Base-by-base conservation (phyloP, 2,329 filamentous ascomycete genomes). In the Diaporthe sp. region DNA sequence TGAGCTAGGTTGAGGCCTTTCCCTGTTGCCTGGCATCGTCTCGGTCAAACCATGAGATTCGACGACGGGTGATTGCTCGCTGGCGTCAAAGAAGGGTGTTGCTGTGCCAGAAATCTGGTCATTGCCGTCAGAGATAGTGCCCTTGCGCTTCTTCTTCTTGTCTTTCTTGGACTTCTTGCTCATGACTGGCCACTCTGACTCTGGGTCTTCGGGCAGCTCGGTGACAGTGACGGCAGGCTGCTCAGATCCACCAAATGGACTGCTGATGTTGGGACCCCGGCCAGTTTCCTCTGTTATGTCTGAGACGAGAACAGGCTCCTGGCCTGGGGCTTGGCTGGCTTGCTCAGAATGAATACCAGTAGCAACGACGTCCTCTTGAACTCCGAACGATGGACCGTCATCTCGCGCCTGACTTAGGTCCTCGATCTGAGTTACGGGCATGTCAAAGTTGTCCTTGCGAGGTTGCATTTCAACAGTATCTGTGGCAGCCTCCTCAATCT, bases 131-230 rank as follows among this genome's bases (percentile, higher is more conserved):
- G 74, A 76, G 19, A 73, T 19, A 8, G 62, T 58, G 58, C 44
- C 70, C 51, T 72, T 75, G 58, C 76, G 74, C 68, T 72, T 77
- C 68, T 77, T 77, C 57, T 78, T 78, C 76, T 80, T 81, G 75
- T 79, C 78, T 53, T 84, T 84, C 78, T 85, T 84, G 57, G 82
- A 81, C 76, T 84, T 85, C 77, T 83, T 84, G 46, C 75, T 78
- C 7, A 75, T 74, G 68, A 76, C 51, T 62, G 79, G 76, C 75
- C 77, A 78, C 68, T 72, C 72, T 67, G 65, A 44, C 71, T 78
- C 77, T 2, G 70, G 53, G 31, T 80, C 75, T 80, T 81, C 51
- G 17, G 51, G 61, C 22, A 34, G 22, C 44, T 71, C 72, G 13
- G 57, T 71, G 2, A 60, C 67, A 42, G 49, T 67, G 17, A 53